Evolutionary conservation across 352 stramenopile species (phyloP), one percentile per base, ranked within the genome.

Genomic region (Pythium brachiatum): DNA sequence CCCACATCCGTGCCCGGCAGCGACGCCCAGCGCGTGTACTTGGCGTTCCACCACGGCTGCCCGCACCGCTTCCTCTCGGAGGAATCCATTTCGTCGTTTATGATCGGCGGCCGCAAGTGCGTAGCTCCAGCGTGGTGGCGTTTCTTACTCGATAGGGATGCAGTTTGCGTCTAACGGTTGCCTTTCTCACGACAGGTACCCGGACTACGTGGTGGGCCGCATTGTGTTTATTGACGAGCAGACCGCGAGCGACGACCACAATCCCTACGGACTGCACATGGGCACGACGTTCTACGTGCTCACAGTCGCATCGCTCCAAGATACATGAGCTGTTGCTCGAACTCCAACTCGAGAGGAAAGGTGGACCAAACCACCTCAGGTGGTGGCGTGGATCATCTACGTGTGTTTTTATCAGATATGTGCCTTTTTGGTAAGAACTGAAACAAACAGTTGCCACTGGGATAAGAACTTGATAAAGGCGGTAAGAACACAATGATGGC

Each of bases 221-320:
- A 94, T 95, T 57, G 83, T 95, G 64, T 70, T 94, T 26, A 94
- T 95, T 51, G 87, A 95, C 69, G 83, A 94, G 67, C 85, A 93
- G 53, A 76, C 79, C n/a, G 83, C 87, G 34, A 90, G 74, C 15
- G 87, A 95, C 39, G 34, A 65, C 27, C 78, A 92, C 73, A 95
- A 95, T 59, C 87, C 87, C 13, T 95, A 92, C 75, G 73, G 73
- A 2, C 64, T 95, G 12, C 73, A 86, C 58, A 63, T 91, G 26
- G 83, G 79, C 60, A 92, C 81, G n/a, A 89, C 77, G 38, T 94
- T 95, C 69, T 95, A 90, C 72, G 78, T 92, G 54, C 69, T 95
- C 68, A 95, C 87, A 29, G 87, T 95, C 57, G 74, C 83, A 20
- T 92, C 81, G 53, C 77, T 94, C 32, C 81, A 91, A 72, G 85